These are phyloP conservation scores for Euphorbia pulcherrima DNA, from an alignment of 345 rosid species.

Conservation along the genomic window DNA sequence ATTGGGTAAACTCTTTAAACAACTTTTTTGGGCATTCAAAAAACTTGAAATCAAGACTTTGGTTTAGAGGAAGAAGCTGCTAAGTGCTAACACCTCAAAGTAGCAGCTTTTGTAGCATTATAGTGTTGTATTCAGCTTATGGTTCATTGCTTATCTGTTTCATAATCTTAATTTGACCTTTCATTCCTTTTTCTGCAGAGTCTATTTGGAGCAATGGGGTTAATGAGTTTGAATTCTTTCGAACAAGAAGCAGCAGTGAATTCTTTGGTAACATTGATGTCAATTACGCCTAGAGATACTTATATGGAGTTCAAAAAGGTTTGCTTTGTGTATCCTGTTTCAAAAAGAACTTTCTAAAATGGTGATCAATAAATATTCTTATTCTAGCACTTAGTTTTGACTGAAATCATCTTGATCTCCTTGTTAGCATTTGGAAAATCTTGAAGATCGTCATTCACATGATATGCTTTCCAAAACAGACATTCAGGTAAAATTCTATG, in stretches of 20 bases:
- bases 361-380: background rate
- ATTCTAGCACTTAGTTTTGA: constrained; percentile 17
- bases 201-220: constrained; percentile 70
- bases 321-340: constrained; percentile 11
- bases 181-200: constrained; percentile 36
- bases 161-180: constrained; percentile 5
- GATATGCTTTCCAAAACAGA: constrained; percentile 77
- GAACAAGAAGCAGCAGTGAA: constrained; percentile 72
- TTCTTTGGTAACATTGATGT: constrained; percentile 76
- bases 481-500: constrained; percentile 47
- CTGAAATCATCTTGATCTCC: constrained; percentile 17
- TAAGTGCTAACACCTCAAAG: too few species aligned
- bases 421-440: constrained; percentile 58
- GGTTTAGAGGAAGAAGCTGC: too few species aligned
- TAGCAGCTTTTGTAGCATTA: background rate
- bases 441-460: constrained; percentile 68
- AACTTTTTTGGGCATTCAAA: background rate
- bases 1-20: background rate
- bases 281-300: constrained; percentile 60
- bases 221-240: constrained; percentile 58
- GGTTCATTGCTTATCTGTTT: background rate
- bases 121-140: constrained; percentile 4
- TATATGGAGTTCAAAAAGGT: constrained; percentile 77
- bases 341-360: background rate
- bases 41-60: too few species aligned